Percentiles rank a stretch among this genome's conserved stretches.
phyloP scores from a whole-genome alignment of 176 grass and related monocot genomes.

The Melocanna baccifera region DNA sequence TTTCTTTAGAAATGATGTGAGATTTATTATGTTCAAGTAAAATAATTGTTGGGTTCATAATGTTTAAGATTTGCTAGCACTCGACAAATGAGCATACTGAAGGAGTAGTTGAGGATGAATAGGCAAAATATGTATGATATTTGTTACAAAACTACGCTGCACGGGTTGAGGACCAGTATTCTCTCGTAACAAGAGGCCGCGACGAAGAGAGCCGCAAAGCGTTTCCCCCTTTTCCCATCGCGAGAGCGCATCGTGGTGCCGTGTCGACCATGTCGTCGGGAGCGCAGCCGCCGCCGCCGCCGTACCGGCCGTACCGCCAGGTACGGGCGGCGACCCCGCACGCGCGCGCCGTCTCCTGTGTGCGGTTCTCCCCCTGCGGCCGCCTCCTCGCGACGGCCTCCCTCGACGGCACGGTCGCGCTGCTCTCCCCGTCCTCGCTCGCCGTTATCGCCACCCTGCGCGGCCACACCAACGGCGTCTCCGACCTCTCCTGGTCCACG shows the following conservation, averaged over 20 bases:
- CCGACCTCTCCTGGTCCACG: conserved; percentile 81
- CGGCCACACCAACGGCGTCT: conserved; percentile 70
- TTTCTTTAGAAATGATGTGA: too few relatives aligned
- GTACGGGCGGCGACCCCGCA: conserved; percentile 47
- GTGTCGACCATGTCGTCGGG: conserved; percentile 39
- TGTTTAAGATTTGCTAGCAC: too few relatives aligned
- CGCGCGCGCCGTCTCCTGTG: conserved; percentile 69
- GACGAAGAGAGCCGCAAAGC: not conserved
- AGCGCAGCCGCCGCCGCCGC: conserved; percentile 19
- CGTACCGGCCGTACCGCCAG: conserved; percentile 63
- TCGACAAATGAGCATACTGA: too few relatives aligned
- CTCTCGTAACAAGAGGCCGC: not conserved
- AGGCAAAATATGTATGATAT: too few relatives aligned
- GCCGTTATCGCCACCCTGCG: conserved; percentile 48
- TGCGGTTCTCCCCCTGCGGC: conserved; percentile 91
- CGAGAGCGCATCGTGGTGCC: not conserved
- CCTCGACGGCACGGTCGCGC: conserved; percentile 67
- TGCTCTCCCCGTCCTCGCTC: conserved; percentile 63
- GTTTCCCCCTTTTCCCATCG: not conserved
- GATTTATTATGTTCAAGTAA: too few relatives aligned
- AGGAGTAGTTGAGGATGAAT: too few relatives aligned
- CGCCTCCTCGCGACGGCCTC: conserved; percentile 78
- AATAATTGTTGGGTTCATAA: too few relatives aligned
- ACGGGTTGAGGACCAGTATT: too few relatives aligned
- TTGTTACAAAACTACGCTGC: too few relatives aligned